Base-by-base conservation (phyloP, 176 grass and related monocot genomes). In the Carex scoparia region DNA sequence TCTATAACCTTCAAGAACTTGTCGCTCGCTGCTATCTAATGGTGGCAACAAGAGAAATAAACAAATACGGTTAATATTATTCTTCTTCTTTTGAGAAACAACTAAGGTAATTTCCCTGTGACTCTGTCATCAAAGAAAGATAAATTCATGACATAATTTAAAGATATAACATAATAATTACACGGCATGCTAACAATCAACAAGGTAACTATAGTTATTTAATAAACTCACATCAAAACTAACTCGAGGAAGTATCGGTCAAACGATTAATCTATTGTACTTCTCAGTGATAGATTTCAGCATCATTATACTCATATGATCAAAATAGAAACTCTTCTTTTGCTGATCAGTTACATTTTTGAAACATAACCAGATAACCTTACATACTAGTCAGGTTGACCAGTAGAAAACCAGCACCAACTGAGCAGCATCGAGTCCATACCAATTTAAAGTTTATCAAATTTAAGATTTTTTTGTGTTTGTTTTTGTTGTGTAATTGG, bases 1-100 rank as follows among this genome's bases (percentile, higher is more conserved):
- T 97, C 94, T 81, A 97, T 97, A 58, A 97, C 94, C 81, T 93
- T 93, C 54, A 82, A 63, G 71, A 97, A 93, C 69, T 97, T 91
- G 65, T 91, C 94, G 31, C 78, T 86, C 68, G 89, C 94, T 59
- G 94, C 85, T 90, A 97, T 93, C 94, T 97, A 84, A 61, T 13
- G 61, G 40, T 3, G 56, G 28, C 60, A 81, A 84, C 16, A 80
- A 0, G 2, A 32, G 46, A 35, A 46, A 82, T 33, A 64, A 74
- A 75, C 19, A 31, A 75, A 10, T 70, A 70, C 7, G 44, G 44
- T 48, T 48, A 48, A 48, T 48, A 48, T 48, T 48, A 6, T 48
- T 8, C 1, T 8, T 46, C 6, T 46, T 46, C 1, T 48, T 48
- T 48, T 48, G 44, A 48, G 7, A 9, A 48, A 48, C 44, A 48